Base-by-base conservation (phyloP, 139 green algal genomes). In the Ettlia oleoabundans region DNA sequence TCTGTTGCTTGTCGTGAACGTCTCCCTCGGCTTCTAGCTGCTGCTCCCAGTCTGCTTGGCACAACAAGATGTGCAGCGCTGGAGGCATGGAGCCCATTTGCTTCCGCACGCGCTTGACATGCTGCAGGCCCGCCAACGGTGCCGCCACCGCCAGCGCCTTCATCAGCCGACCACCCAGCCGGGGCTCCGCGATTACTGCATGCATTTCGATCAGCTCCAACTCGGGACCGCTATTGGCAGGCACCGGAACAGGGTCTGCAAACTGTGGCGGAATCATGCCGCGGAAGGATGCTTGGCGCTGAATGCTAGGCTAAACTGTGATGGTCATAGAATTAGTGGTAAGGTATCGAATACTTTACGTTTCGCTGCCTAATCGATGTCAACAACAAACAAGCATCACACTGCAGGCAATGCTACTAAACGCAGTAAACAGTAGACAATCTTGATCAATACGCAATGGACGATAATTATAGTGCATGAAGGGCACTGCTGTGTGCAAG, bases 81-180 rank as follows among this genome's bases (percentile, higher is more conserved):
- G 40, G 47, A 15, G 42, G 21, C 10, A 22, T 1, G 40, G 7
- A 22, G 35, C 64, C 15, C 37, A n/a, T 26, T 5, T 40, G 42
- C 62, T 90, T 90, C 61, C 89, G 86, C 2, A 95, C 84, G 6
- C 92, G 85, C 78, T 95, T 95, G 1, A 93, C 67, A 52, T 95
- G 92, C 51, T 86, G 84, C 21, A 93, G 81, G 26, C 87, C 75
- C 1, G 73, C 26, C 37, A 95, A 70, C 18, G 88, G 89, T 30
- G 67, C 71, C 15, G 37, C 65, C 6, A n/a, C 5, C 4, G 63
- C 53, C 47, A 92, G 80, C 64, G 61, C 55, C 63, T 85, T 87
- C n/a, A 95, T 87, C 2, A 86, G 71, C 47, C 26, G 32, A 37
- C 58, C 68, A 37, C 82, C 73, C 40, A 77, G 43, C 26, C 40